Conservation (phyloP, 2,329 filamentous ascomycete species). For the Trichoderma semiorbis region DNA sequence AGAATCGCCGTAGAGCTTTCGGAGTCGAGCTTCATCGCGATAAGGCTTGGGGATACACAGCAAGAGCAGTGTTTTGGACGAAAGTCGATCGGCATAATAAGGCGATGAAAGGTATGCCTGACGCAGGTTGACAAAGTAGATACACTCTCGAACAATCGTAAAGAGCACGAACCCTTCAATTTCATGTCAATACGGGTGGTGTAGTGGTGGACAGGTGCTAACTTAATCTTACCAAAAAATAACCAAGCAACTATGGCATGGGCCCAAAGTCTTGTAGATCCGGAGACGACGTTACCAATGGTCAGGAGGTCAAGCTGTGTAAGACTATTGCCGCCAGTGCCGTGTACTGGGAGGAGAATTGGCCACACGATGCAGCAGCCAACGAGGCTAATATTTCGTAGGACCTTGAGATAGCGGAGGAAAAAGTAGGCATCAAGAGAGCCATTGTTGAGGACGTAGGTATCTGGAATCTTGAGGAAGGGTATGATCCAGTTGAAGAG, state of each 20-base stretch:
- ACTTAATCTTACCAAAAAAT: conserved; percentile 51
- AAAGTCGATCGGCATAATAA: conserved; percentile 78
- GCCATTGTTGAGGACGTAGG: conserved; percentile 81
- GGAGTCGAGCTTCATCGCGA: conserved; percentile 70
- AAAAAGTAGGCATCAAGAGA: conserved; percentile 91
- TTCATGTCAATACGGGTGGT: not conserved
- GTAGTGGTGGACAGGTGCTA: not conserved
- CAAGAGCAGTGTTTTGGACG: conserved; percentile 86
- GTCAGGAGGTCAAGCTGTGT: conserved; percentile 72
- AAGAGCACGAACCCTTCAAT: conserved; percentile 77
- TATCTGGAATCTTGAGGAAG: conserved; percentile 68
- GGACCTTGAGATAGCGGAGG: conserved; percentile 64
- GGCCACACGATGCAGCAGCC: conserved; percentile 85
- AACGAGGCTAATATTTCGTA: conserved; percentile 81
- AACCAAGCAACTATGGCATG: conserved; percentile 78
- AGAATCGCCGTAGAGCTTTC: conserved; percentile 75
- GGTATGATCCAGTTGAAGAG: conserved; percentile 64
- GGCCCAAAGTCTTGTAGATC: conserved; percentile 66
- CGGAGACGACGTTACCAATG: conserved; percentile 70
- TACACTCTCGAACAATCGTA: conserved; percentile 79
- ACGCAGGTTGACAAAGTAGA: conserved; percentile 89
- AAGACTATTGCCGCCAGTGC: conserved; percentile 67
- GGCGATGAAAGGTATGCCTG: conserved; percentile 90
- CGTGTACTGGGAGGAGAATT: conserved; percentile 80
- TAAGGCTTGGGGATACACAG: conserved; percentile 78